Base-by-base conservation (phyloP, 1,284 basidiomycete species). In the Tylopilus orsonianus region DNA sequence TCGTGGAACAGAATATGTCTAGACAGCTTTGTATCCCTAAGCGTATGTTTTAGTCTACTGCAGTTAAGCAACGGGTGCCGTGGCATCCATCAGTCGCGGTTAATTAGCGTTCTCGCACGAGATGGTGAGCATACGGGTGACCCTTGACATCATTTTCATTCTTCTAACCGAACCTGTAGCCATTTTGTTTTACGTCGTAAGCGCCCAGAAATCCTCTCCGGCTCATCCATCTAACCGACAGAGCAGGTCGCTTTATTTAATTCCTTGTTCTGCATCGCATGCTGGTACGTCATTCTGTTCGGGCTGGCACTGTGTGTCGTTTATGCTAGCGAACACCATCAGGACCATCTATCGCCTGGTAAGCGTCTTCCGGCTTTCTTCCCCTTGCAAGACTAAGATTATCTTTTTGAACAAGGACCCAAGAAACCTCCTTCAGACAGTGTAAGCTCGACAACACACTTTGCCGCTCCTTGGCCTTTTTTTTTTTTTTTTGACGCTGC, bases 151-250 rank as follows among this genome's bases (percentile, higher is more conserved):
- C 19, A 2, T 19, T 10, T 20, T 12, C 8, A 2, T 4, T 18
- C 1, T 33, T 30, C 41, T 49, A 19, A 51, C 19, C 8, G 3
- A 12, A 29, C 4, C 13, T 24, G 0, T 20, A 62, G 61, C 56
- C 3, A 1, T 52, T 2, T 22, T 53, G 10, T 65, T 62, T 30
- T 64, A 60, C 35, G 3, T 41, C 13, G 52, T 62, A 30, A 43
- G 61, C n/a, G 22, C 13, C 3, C 18, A 8, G 12, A 2, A 9
- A 26, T 14, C 4, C 4, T n/a, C 7, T n/a, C 12, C 10, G 3
- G 5, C 7, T 2, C 1, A 1, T 24, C 12, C 2, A 29, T 24
- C 42, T 45, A 2, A 64, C n/a, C 4, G 12, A 8, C 12, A 14
- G 14, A 22, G 0, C 26, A 61, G 60, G 46, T 37, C 13, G 42